Evolutionary conservation across 2,329 filamentous ascomycete species (phyloP).

Genomic region (Drechmeria coniospora): DNA sequence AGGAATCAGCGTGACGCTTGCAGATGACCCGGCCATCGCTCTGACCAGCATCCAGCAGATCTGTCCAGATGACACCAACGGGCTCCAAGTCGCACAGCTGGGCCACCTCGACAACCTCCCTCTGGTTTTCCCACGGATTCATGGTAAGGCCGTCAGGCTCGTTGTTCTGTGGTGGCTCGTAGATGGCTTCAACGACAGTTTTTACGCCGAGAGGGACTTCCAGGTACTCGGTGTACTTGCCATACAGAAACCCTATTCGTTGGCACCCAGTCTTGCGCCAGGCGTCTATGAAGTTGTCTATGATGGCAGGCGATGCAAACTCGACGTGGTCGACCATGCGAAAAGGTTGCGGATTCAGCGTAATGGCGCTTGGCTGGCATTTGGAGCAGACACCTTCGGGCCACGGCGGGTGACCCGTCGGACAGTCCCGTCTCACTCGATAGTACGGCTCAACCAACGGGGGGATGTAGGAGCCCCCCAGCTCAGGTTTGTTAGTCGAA

Average conservation of each 20-base stretch:
- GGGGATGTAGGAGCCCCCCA: conserved; percentile 88
- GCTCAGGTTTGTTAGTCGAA: conserved; percentile 88
- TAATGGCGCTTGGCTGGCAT: conserved; percentile 94
- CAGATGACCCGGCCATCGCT: conserved; percentile 80
- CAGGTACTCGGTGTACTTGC: conserved; percentile 76
- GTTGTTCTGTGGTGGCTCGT: conserved; percentile 82
- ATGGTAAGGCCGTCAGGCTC: conserved; percentile 81
- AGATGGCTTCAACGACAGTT: conserved; percentile 91
- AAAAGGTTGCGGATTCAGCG: conserved; percentile 80
- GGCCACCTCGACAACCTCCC: conserved; percentile 67
- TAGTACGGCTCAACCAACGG: conserved; percentile 88
- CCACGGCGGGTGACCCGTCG: conserved; percentile 84
- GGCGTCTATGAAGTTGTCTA: conserved; percentile 80
- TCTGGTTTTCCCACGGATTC: conserved; percentile 71
- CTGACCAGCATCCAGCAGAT: conserved; percentile 66
- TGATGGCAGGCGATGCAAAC: conserved; percentile 70
- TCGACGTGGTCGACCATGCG: conserved; percentile 98
- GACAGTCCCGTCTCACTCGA: conserved; percentile 75
- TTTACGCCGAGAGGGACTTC: conserved; percentile 91
- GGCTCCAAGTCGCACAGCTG: conserved; percentile 71
- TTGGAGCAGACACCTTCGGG: conserved; percentile 96
- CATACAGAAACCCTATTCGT: conserved; percentile 80
- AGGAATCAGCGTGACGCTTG: conserved; percentile 90
- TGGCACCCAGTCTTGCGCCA: conserved; percentile 81
- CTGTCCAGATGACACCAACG: conserved; percentile 88